These are phyloP conservation scores for Sphagnurus paluster DNA, from an alignment of 1,284 basidiomycete genomes.

Conservation along the genomic window DNA sequence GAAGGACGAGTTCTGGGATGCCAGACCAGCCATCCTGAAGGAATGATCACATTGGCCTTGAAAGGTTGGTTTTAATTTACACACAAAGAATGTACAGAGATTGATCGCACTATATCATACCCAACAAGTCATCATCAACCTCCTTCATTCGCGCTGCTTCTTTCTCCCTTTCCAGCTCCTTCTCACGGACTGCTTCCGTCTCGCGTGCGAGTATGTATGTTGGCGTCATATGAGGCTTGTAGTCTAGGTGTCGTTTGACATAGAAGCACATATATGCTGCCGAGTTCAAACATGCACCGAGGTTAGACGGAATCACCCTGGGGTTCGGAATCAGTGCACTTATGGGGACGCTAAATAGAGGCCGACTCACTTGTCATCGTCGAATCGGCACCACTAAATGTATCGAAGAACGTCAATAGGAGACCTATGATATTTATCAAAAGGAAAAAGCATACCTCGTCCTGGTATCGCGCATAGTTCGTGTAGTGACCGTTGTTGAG, in stretches of 20 bases:
- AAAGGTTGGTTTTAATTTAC: too few relatives aligned
- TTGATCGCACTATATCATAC: slow-evolving; percentile 14
- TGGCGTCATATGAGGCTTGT: slow-evolving; percentile 67
- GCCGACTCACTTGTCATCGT: slow-evolving; percentile 81
- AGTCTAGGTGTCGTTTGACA: slow-evolving; percentile 83
- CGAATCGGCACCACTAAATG: slow-evolving; percentile 97
- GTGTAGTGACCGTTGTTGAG: slow-evolving; percentile 96
- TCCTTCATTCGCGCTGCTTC: slow-evolving; percentile 55
- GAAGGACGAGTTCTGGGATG: slow-evolving; percentile 76
- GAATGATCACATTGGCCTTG: slow-evolving; percentile 10
- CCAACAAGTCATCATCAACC: slow-evolving; percentile 61
- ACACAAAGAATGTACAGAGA: too few relatives aligned
- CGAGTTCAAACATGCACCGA: slow-evolving; percentile 68
- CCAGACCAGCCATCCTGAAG: slow-evolving; percentile 40
- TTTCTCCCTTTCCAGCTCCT: slow-evolving; percentile 58
- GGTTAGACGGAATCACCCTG: slow-evolving; percentile 71
- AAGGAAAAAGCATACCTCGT: slow-evolving; percentile 54
- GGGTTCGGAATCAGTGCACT: slow-evolving; percentile 3
- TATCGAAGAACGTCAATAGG: too few relatives aligned
- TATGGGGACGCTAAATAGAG: slow-evolving; percentile 2
- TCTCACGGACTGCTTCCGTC: slow-evolving; percentile 65
- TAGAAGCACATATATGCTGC: slow-evolving; percentile 93
- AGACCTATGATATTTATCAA: too few relatives aligned
- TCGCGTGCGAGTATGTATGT: slow-evolving; percentile 72
- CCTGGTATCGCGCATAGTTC: slow-evolving; percentile 75